Evolutionary conservation across 257 asterid species (phyloP), one percentile per base, ranked within the genome.

Genomic region (Solanum virginianum): DNA sequence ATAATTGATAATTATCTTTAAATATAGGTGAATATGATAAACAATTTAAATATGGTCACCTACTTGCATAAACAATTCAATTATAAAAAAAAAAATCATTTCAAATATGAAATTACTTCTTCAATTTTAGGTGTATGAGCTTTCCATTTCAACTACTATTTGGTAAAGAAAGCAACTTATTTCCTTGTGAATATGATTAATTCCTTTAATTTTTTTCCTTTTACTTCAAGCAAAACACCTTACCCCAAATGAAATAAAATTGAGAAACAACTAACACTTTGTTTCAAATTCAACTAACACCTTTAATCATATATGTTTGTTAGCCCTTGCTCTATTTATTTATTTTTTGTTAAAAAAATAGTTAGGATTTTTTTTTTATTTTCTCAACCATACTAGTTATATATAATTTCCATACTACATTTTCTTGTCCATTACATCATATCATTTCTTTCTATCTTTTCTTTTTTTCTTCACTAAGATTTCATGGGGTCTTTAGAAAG

Each of bases 401-500:
- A 82, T 74, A 82, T 82, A 82, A 62, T 53, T 82, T 60, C 55
- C 24, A 22, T 65, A 24, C 7, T 9, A 29, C 72, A 36, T 80
- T 80, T 80, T 53, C 43, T 82, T 59, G 85, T 20, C 26, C 56
- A 45, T 16, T 24, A 54, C 53, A n/a, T 62, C 51, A 43, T 59
- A 20, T 66, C 79, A 43, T n/a, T 56, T 60, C 14, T 32, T 43
- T 18, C 26, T 63, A 36, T 26, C n/a, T 59, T 43, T n/a, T 7
- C 6, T 36, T 17, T 57, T 17, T 32, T 10, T 6, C 53, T 82
- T 45, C 26, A 5, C 43, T 57, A 26, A 43, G 72, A 68, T 70
- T 14, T 60, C 24, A 92, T 92, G 97, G 97, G 93, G 43, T 85
- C 96, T 49, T 85, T 86, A 70, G 98, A 95, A 85, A 95, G 99